phyloP scores from a whole-genome alignment of 2,329 filamentous ascomycete species.

The Alternaria alternata region DNA sequence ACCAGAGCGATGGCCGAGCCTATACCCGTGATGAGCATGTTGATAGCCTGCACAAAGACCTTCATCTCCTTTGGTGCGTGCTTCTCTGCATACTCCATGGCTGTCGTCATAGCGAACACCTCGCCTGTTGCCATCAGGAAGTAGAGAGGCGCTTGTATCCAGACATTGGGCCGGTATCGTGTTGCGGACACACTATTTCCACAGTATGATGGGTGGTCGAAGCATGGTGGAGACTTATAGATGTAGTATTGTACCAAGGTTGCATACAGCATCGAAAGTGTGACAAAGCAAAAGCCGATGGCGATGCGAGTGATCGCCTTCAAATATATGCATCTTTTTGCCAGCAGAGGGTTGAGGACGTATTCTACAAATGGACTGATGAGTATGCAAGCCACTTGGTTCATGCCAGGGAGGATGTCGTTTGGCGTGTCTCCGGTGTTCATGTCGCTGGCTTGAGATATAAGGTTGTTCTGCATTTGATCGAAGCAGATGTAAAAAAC shows the following conservation, averaged over 20 bases:
- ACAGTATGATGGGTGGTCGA: constrained; percentile 49
- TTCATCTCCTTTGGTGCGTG: constrained; percentile 55
- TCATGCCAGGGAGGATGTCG: constrained; percentile 46
- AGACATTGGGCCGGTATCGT: constrained; percentile 50
- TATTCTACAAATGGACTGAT: constrained; percentile 43
- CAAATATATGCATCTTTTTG: constrained; percentile 36
- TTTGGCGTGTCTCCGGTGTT: constrained; percentile 44
- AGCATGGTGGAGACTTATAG: constrained; percentile 42
- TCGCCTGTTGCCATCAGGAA: constrained; percentile 53
- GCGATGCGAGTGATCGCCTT: constrained; percentile 42
- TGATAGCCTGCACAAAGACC: constrained; percentile 48
- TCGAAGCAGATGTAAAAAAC: constrained; percentile 50
- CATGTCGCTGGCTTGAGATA: constrained; percentile 51
- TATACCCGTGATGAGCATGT: constrained; percentile 42
- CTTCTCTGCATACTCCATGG: constrained; percentile 55
- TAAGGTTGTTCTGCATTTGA: constrained; percentile 51
- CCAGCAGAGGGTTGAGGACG: constrained; percentile 40
- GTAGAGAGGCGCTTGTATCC: constrained; percentile 53
- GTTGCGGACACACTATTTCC: constrained; percentile 10
- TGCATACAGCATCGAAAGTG: constrained; percentile 42
- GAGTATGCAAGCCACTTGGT: constrained; percentile 46
- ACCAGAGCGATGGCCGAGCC: constrained; percentile 44
- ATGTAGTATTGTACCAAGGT: constrained; percentile 43
- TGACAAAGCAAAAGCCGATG: constrained; percentile 43
- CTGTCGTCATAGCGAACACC: constrained; percentile 55